Percentiles rank a stretch among this genome's conserved stretches.
Conservation (phyloP, 345 rosid genomes). For the Murraya koenigii region DNA sequence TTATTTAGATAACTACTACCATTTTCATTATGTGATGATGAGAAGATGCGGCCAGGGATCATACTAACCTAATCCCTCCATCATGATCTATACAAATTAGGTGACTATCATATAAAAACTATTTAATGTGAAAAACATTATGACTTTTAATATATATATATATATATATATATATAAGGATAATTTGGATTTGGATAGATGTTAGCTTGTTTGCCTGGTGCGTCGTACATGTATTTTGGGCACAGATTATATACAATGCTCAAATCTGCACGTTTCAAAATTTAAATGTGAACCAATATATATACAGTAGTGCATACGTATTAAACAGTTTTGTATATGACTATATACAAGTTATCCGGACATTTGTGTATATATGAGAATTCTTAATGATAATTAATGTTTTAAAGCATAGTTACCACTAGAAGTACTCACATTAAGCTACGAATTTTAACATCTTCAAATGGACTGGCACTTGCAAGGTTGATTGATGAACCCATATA, state of each 20-base stretch:
- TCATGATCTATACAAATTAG: slow-evolving; percentile 1
- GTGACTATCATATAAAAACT: background rate
- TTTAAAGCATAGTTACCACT: background rate
- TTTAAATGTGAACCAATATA: too few relatives aligned
- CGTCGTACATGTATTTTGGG: too few relatives aligned
- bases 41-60: slow-evolving; percentile 16
- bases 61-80: slow-evolving; percentile 24
- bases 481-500: too few relatives aligned
- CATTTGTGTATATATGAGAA: too few relatives aligned
- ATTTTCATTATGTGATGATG: background rate
- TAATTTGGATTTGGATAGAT: background rate
- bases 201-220: background rate
- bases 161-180: background rate
- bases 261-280: too few relatives aligned
- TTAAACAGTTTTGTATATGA: too few relatives aligned
- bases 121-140: background rate
- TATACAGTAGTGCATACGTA: too few relatives aligned
- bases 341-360: too few relatives aligned
- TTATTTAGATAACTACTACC: slow-evolving; percentile 2
- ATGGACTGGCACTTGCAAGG: too few relatives aligned
- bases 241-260: too few relatives aligned
- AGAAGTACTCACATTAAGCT: background rate
- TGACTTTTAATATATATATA: background rate
- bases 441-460: too few relatives aligned
- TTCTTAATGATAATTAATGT: too few relatives aligned